Conservation (phyloP, 768 basidiomycete genomes). For the Podaxis sp. region DNA sequence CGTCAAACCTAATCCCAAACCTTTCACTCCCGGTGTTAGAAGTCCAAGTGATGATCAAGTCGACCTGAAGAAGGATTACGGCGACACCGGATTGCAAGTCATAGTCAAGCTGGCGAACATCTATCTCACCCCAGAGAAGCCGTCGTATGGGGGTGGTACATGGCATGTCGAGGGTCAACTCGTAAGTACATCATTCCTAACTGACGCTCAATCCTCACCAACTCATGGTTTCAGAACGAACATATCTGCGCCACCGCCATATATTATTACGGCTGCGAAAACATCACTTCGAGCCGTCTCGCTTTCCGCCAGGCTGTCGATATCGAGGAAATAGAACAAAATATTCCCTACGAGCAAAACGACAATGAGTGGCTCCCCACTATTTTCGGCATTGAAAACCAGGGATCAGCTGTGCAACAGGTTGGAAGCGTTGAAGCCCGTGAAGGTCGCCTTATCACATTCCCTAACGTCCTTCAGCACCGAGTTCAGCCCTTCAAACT, state of each 20-base stretch:
- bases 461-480: conserved; percentile 44
- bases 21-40: background rate
- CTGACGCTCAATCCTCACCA: background rate
- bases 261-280: conserved; percentile 30
- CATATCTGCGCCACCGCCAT: conserved; percentile 28
- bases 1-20: background rate
- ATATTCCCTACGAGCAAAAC: conserved; percentile 5
- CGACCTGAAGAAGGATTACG: conserved; percentile 14
- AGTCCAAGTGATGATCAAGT: background rate
- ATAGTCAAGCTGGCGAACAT: conserved; percentile 25
- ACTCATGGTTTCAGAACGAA: conserved; percentile 19
- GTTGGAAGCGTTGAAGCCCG: conserved; percentile 29
- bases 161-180: conserved; percentile 23
- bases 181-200: conserved; percentile 15
- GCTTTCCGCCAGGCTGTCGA: conserved; percentile 19
- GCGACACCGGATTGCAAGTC: conserved; percentile 18
- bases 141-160: conserved; percentile 17
- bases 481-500: conserved; percentile 36
- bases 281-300: conserved; percentile 29
- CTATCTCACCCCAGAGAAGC: conserved; percentile 21
- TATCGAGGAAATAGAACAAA: no score
- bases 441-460: conserved; percentile 31
- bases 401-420: no score
- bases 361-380: no score
- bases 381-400: no score